A percentile compares a stretch with the other conserved stretches of the same genome.
Evolutionary conservation across 1,284 basidiomycete genomes (phyloP).

Genomic region (Ceratorhiza oryzae-sativae): DNA sequence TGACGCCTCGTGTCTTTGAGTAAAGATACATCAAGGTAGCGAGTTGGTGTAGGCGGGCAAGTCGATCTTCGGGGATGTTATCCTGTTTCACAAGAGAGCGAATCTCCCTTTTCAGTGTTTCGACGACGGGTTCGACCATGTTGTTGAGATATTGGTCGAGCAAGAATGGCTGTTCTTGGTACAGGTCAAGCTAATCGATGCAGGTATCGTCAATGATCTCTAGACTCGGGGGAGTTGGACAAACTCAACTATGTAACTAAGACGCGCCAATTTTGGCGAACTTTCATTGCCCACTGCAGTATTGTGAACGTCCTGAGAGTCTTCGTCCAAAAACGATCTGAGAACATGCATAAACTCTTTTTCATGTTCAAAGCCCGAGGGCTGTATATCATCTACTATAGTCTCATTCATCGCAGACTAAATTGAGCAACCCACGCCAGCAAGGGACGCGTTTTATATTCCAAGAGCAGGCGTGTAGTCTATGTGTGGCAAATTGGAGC

Average conservation of each 20-base stretch:
- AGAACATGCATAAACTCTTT: constrained; percentile 31
- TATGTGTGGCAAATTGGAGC: too few species aligned
- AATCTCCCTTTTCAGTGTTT: constrained; percentile 67
- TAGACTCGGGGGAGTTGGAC: neutral
- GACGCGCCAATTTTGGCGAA: constrained; percentile 17
- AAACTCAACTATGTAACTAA: constrained; percentile 31
- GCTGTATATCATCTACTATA: constrained; percentile 12
- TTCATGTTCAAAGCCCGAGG: constrained; percentile 30
- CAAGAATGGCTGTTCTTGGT: constrained; percentile 93
- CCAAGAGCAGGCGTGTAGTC: too few species aligned
- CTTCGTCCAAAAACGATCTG: constrained; percentile 14
- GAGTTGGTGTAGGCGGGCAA: constrained; percentile 60
- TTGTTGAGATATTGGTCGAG: constrained; percentile 94
- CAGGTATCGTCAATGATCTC: neutral
- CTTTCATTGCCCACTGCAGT: constrained; percentile 22
- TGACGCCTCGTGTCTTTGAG: constrained; percentile 90
- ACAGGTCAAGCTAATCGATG: constrained; percentile 77
- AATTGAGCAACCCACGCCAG: neutral
- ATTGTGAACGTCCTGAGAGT: neutral
- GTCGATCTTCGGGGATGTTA: neutral
- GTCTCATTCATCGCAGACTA: constrained; percentile 14
- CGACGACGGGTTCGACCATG: constrained; percentile 80
- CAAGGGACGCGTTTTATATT: too few species aligned
- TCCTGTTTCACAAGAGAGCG: constrained; percentile 53
- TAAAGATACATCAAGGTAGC: constrained; percentile 80